Evolutionary conservation across 768 basidiomycete genomes (phyloP).

Genomic region (Naganishia vishniacii): DNA sequence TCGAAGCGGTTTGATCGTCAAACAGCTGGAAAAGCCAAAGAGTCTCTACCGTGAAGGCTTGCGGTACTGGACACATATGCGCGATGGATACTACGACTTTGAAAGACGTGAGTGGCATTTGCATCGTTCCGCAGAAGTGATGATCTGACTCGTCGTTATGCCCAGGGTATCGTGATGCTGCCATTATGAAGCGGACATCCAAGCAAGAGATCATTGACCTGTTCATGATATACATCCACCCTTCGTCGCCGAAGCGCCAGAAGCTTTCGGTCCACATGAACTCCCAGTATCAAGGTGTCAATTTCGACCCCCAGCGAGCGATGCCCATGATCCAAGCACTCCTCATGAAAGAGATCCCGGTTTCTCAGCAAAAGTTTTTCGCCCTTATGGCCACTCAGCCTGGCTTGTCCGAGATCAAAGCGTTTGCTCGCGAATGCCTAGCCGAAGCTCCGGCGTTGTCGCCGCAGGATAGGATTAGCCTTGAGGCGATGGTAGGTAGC

Average conservation of each 20-base stretch:
- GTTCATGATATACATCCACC: constrained; percentile 66
- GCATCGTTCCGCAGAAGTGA: neutral
- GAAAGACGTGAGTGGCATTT: constrained; percentile 59
- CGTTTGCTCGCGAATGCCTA: constrained; percentile 58
- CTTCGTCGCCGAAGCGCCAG: constrained; percentile 61
- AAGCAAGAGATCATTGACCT: constrained; percentile 69
- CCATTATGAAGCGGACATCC: constrained; percentile 59
- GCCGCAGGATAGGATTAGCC: constrained; percentile 51
- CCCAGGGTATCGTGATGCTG: constrained; percentile 68
- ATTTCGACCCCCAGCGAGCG: constrained; percentile 62
- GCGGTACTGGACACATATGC: constrained; percentile 65
- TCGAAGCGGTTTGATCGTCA: constrained; percentile 67
- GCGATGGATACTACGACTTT: constrained; percentile 80
- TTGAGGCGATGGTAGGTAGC: constrained; percentile 58
- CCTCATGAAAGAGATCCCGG: constrained; percentile 53
- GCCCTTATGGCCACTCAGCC: constrained; percentile 58
- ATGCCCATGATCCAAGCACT: constrained; percentile 60
- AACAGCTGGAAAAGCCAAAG: constrained; percentile 79
- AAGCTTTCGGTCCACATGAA: constrained; percentile 79
- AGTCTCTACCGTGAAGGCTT: constrained; percentile 71
- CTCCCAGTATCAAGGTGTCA: constrained; percentile 57
- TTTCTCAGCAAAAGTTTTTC: constrained; percentile 57
- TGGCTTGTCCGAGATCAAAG: constrained; percentile 59
- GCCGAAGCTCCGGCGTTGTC: constrained; percentile 42
- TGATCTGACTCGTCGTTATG: neutral